Percentiles rank a stretch among this genome's conserved stretches.
Conservation (phyloP, 345 rosid species). For the Eucalyptus lansdowneana region DNA sequence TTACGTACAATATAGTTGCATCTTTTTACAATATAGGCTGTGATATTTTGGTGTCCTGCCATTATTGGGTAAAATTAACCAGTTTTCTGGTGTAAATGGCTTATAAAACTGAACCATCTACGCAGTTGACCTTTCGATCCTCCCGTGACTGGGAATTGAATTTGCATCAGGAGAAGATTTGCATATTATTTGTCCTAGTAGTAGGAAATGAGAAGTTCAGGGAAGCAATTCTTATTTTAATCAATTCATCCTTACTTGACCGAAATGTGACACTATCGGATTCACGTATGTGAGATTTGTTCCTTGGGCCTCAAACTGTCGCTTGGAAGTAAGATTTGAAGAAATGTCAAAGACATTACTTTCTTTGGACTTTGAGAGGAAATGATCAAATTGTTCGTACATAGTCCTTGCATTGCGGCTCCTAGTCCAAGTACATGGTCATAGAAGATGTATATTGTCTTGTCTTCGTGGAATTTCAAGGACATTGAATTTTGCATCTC, state of each 20-base stretch:
- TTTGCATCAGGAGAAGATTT: neutral
- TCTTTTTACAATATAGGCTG: neutral
- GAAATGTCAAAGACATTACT: neutral
- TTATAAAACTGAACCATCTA: neutral
- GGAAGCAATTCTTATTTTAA: neutral
- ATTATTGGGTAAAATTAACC: neutral
- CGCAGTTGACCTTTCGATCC: neutral
- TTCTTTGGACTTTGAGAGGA: neutral
- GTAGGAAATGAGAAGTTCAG: neutral
- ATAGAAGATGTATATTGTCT: no score
- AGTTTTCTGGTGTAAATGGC: neutral
- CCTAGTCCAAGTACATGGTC: no score
- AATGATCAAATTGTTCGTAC: no score
- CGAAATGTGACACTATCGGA: neutral
- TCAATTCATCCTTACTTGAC: neutral
- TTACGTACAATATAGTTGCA: neutral
- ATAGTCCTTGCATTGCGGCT: no score
- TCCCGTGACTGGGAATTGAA: neutral
- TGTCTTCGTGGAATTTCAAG: no score
- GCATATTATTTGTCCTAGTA: neutral
- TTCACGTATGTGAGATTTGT: neutral
- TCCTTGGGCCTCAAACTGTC: neutral
- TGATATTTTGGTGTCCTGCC: neutral
- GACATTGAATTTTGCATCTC: neutral
- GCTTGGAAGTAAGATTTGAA: neutral